Percentiles rank a stretch among this genome's conserved stretches.
Conservation (phyloP, 1,284 basidiomycete species). For the Rhodotorula sp. region DNA sequence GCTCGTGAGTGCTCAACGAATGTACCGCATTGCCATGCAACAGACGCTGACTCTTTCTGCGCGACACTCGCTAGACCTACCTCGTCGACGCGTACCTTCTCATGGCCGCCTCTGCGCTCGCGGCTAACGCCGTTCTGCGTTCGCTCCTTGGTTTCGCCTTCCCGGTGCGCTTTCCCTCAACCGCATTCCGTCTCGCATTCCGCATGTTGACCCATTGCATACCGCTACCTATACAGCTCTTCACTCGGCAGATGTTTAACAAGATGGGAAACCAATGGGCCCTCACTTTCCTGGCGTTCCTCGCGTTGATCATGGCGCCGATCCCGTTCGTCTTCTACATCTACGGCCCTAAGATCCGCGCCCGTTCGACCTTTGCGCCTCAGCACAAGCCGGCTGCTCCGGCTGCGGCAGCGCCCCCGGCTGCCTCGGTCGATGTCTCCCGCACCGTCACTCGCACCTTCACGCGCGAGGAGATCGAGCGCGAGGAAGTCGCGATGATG, state of each 20-base stretch:
- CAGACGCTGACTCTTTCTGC: constrained; percentile 47
- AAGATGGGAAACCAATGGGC: constrained; percentile 66
- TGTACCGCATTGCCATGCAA: constrained; percentile 53
- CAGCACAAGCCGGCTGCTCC: constrained; percentile 22
- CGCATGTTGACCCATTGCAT: background rate
- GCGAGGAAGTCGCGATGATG: constrained; percentile 11
- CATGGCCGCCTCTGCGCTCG: constrained; percentile 65
- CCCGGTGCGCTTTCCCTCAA: background rate
- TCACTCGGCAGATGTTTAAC: constrained; percentile 57
- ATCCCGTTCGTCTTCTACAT: constrained; percentile 55
- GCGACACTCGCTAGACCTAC: constrained; percentile 2
- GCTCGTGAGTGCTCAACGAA: constrained; percentile 4
- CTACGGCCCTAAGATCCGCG: constrained; percentile 49
- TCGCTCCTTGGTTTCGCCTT: constrained; percentile 53
- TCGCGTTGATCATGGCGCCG: constrained; percentile 58
- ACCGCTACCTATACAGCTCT: constrained; percentile 28
- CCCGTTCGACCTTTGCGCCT: constrained; percentile 37
- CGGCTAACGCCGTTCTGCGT: constrained; percentile 66
- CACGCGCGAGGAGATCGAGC: constrained; percentile 16
- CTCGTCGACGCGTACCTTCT: constrained; percentile 47
- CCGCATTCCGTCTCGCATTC: background rate
- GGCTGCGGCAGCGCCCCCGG: background rate
- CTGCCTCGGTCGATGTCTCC: background rate
- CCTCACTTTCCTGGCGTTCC: constrained; percentile 61
- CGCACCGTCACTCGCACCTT: background rate